Conservation (phyloP, 2,329 filamentous ascomycete species). For the Corynespora cassiicola region DNA sequence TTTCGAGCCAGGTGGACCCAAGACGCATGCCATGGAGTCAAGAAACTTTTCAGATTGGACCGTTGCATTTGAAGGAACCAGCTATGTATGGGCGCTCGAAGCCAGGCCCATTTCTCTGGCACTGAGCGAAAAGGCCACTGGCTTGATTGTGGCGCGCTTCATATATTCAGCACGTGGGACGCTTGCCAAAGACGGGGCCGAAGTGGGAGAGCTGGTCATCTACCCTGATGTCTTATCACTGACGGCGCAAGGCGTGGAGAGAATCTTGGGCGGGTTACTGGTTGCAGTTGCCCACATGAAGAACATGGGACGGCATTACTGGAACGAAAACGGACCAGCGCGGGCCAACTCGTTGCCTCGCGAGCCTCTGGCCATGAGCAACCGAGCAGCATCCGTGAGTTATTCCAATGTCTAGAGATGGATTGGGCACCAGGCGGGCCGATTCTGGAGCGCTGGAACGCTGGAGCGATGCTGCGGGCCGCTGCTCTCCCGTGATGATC, state of each 20-base stretch:
- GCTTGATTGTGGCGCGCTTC: slow-evolving; percentile 36
- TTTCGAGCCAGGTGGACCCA: slow-evolving; percentile 11
- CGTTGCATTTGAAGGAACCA: slow-evolving; percentile 16
- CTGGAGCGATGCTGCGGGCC: too few species aligned
- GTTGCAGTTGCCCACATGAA: slow-evolving; percentile 34
- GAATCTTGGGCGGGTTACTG: slow-evolving; percentile 33
- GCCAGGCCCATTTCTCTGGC: slow-evolving; percentile 29
- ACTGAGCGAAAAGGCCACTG: slow-evolving; percentile 21
- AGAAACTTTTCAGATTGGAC: slow-evolving; percentile 39
- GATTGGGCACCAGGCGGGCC: too few species aligned
- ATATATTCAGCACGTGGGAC: slow-evolving; percentile 34
- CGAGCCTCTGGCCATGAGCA: too few species aligned
- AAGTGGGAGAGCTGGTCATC: slow-evolving; percentile 33
- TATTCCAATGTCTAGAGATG: too few species aligned
- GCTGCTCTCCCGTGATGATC: too few species aligned
- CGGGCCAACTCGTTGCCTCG: slow-evolving; percentile 5
- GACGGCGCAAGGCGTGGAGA: slow-evolving; percentile 29
- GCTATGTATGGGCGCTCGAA: slow-evolving; percentile 33
- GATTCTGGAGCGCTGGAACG: too few species aligned
- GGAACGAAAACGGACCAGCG: slow-evolving; percentile 11
- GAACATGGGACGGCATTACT: slow-evolving; percentile 30
- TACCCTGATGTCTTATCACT: slow-evolving; percentile 31
- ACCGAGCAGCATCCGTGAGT: too few species aligned
- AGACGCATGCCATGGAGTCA: slow-evolving; percentile 35
- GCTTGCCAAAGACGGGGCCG: slow-evolving; percentile 31